These are phyloP conservation scores for Cyclostephanos invisitatus DNA, from an alignment of 108 stramenopile species.

Conservation along the genomic window DNA sequence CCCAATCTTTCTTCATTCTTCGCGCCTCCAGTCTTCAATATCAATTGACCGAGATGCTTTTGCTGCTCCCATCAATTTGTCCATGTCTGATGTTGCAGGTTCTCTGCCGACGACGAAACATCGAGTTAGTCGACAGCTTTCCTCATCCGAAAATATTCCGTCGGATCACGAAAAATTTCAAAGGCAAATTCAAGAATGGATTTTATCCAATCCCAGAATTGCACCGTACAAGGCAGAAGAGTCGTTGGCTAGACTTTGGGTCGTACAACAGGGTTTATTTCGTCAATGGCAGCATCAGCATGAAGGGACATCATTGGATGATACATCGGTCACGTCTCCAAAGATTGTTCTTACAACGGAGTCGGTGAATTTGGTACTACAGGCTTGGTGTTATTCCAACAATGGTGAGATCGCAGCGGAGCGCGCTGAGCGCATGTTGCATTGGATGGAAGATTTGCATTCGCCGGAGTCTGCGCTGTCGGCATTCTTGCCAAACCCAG, in stretches of 20 bases:
- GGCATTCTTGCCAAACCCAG: slow-evolving; percentile 19
- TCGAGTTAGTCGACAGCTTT: not conserved
- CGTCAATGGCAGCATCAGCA: slow-evolving; percentile 2
- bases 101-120: not conserved
- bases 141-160: not conserved
- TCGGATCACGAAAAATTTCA: not conserved
- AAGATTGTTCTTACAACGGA: slow-evolving; percentile 23
- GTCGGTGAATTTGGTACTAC: slow-evolving; percentile 28
- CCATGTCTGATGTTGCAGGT: not conserved
- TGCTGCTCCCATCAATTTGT: slow-evolving; percentile 14
- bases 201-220: slow-evolving; percentile 29
- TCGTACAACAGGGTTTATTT: slow-evolving; percentile 24
- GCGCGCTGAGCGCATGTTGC: slow-evolving; percentile 35
- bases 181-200: slow-evolving; percentile 27
- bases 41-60: slow-evolving; percentile 17
- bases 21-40: slow-evolving; percentile 15
- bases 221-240: slow-evolving; percentile 46
- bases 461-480: not conserved
- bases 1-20: not conserved
- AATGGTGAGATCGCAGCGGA: slow-evolving; percentile 32
- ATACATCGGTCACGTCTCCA: not conserved
- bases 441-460: slow-evolving; percentile 40
- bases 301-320: not conserved
- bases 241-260: slow-evolving; percentile 31
- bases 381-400: slow-evolving; percentile 34